Evolutionary conservation across 148 eudicot genomes (phyloP).

Genomic region (Euryodendron excelsum): DNA sequence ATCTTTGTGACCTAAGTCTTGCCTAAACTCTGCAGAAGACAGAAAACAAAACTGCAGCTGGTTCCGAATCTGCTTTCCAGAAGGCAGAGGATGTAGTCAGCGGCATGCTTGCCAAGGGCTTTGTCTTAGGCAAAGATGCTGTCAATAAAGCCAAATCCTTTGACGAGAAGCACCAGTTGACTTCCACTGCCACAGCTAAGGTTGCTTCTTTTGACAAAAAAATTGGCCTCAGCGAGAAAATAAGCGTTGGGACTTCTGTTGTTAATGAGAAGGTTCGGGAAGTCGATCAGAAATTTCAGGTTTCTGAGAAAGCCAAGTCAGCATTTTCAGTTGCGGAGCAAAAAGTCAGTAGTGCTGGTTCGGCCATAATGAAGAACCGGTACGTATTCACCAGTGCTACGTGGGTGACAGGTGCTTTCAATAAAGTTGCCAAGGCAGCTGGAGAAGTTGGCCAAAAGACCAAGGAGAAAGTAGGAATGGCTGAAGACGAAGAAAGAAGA

Average conservation of each 20-base stretch:
- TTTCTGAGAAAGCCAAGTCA: conserved; percentile 84
- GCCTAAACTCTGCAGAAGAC: conserved; percentile 36
- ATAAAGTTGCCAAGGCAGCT: conserved; percentile 79
- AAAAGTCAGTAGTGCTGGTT: conserved; percentile 76
- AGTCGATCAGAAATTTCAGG: conserved; percentile 83
- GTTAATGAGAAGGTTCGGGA: conserved; percentile 86
- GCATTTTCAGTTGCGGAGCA: conserved; percentile 78
- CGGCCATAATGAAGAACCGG: conserved; percentile 91
- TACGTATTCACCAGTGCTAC: conserved; percentile 73
- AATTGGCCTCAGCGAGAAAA: conserved; percentile 83
- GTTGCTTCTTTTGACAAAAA: conserved; percentile 80
- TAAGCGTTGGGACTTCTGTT: conserved; percentile 71
- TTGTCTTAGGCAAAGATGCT: conserved; percentile 89
- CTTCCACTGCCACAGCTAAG: conserved; percentile 79
- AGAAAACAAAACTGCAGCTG: conserved; percentile 32
- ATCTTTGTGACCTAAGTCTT: not conserved
- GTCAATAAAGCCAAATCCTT: conserved; percentile 81
- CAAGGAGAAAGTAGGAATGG: conserved; percentile 69
- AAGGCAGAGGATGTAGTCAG: conserved; percentile 96
- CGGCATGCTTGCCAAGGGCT: conserved; percentile 93
- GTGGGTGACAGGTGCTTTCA: conserved; percentile 83
- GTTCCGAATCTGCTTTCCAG: conserved; percentile 60
- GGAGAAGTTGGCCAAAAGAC: conserved; percentile 91
- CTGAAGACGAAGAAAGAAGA: conserved; percentile 75
- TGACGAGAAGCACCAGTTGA: conserved; percentile 83